These are phyloP conservation scores for Cordyceps javanica DNA, from an alignment of 2,329 filamentous ascomycete genomes.

Conservation along the genomic window DNA sequence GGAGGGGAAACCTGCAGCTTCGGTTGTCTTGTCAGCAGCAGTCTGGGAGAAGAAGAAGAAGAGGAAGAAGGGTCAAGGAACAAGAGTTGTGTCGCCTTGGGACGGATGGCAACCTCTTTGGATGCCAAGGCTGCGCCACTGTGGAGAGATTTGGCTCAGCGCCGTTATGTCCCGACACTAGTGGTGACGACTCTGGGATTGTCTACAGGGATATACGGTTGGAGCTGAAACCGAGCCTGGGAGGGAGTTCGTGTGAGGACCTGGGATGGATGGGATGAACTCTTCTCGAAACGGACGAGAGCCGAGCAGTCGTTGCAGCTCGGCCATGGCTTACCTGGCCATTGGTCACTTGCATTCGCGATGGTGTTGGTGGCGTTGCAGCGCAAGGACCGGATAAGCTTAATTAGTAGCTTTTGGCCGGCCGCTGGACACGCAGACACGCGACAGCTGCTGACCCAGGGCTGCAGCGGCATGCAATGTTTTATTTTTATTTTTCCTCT, in stretches of 20 bases:
- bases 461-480: not conserved
- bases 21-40: not conserved
- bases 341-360: not conserved
- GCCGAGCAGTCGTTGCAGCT: not conserved
- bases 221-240: not conserved
- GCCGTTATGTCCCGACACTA: constrained; percentile 9
- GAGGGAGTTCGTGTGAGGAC: not conserved
- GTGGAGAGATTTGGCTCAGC: constrained; percentile 5
- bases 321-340: not conserved
- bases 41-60: not conserved
- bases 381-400: not conserved
- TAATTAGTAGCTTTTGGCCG: not conserved
- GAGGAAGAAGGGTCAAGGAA: not conserved
- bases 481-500: not conserved
- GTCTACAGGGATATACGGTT: not conserved
- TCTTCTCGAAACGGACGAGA: not conserved
- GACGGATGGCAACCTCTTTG: not conserved
- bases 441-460: not conserved
- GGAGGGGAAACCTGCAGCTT: not conserved
- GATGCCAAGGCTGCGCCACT: constrained; percentile 10
- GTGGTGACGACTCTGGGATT: not conserved
- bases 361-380: not conserved
- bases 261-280: not conserved
- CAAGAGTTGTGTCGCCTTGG: not conserved
- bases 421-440: not conserved